A percentile compares a stretch with the other conserved stretches of the same genome.
Evolutionary conservation across 805 yeast genomes (phyloP).

Genomic region (Candida ficus): DNA sequence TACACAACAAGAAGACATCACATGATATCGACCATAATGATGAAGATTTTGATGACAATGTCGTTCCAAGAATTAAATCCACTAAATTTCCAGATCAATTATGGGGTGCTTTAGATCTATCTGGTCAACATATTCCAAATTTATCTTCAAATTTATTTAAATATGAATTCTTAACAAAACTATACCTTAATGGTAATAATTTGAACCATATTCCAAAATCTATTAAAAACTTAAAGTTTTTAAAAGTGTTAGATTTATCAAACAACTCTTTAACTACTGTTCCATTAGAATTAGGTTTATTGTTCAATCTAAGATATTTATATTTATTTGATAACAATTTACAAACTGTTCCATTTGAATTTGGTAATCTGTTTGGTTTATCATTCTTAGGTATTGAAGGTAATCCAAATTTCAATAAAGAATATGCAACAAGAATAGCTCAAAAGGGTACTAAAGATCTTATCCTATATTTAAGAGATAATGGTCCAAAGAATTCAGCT

Average conservation of each 20-base stretch:
- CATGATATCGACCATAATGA: conserved; percentile 31
- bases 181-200: conserved; percentile 84
- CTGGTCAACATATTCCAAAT: conserved; percentile 78
- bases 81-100: conserved; percentile 57
- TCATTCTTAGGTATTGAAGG: conserved; percentile 92
- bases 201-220: conserved; percentile 61
- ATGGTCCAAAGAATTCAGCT: conserved; percentile 59
- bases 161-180: conserved; percentile 78
- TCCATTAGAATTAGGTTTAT: conserved; percentile 82
- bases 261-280: conserved; percentile 64
- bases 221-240: conserved; percentile 61
- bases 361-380: conserved; percentile 80
- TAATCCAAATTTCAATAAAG: conserved; percentile 64
- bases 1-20: conserved; percentile 36
- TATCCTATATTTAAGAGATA: conserved; percentile 76
- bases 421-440: conserved; percentile 60
- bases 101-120: conserved; percentile 91
- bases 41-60: conserved; percentile 46
- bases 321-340: conserved; percentile 86
- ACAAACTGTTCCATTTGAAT: conserved; percentile 69
- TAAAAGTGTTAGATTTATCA: conserved; percentile 82
- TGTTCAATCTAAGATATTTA: conserved; percentile 73
- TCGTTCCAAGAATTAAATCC: conserved; percentile 58
- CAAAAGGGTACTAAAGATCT: conserved; percentile 83
- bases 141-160: conserved; percentile 71